Evolutionary conservation across 257 asterid genomes (phyloP).

Genomic region (Ajuga chamaepitys): DNA sequence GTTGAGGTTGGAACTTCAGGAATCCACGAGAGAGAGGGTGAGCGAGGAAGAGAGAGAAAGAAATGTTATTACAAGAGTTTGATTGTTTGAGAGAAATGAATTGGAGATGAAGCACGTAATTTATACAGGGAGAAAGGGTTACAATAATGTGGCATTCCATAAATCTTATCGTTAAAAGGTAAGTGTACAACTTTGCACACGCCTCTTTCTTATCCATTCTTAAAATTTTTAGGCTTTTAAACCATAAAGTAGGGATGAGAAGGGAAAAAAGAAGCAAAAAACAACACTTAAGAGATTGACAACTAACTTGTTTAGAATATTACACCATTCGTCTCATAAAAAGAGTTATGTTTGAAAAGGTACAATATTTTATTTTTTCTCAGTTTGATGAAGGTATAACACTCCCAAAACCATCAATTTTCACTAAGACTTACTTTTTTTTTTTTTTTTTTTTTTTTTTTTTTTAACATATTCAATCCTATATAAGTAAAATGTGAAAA

Average conservation of each 20-base stretch:
- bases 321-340: too few relatives aligned
- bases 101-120: not conserved
- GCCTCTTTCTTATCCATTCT: not conserved
- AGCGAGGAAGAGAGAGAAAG: not conserved
- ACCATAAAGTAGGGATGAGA: not conserved
- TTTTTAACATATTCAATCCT: too few relatives aligned
- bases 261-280: not conserved
- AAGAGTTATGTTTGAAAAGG: too few relatives aligned
- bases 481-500: too few relatives aligned
- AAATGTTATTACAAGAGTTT: not conserved
- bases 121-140: not conserved
- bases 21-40: not conserved
- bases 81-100: not conserved
- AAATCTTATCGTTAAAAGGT: not conserved
- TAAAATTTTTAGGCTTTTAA: not conserved
- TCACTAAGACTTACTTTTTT: too few relatives aligned
- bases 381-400: too few relatives aligned
- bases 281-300: not conserved
- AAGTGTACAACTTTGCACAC: slow-evolving; percentile 4
- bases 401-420: too few relatives aligned
- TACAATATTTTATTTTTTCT: too few relatives aligned
- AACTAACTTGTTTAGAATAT: too few relatives aligned
- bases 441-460: too few relatives aligned
- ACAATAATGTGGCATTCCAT: not conserved
- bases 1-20: not conserved